These are phyloP conservation scores for Entomortierella beljakovae DNA, from an alignment of 192 early-diverging fungal species.

Conservation along the genomic window DNA sequence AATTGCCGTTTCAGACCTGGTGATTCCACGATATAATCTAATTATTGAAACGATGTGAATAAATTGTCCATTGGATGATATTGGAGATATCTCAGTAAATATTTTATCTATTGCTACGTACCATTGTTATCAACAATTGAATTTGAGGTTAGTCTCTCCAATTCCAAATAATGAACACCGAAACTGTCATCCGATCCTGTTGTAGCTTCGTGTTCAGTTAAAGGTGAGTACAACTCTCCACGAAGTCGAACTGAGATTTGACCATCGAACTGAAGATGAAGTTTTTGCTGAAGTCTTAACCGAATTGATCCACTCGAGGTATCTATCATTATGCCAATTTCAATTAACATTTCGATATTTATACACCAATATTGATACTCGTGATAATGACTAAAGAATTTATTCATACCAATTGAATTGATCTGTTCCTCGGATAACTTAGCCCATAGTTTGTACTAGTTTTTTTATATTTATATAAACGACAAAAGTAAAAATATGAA, in stretches of 20 bases:
- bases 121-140: background rate
- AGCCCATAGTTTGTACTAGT: slow-evolving; percentile 21
- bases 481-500: background rate
- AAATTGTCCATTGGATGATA: no score
- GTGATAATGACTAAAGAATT: background rate
- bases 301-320: slow-evolving; percentile 1
- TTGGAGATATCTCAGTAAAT: background rate
- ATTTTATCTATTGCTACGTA: background rate
- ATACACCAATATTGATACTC: background rate
- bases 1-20: slow-evolving; percentile 3
- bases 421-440: slow-evolving; percentile 12
- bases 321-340: background rate
- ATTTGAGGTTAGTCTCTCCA: slow-evolving; percentile 3
- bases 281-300: slow-evolving; percentile 9
- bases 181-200: background rate
- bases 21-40: slow-evolving; percentile 15
- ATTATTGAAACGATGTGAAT: no score
- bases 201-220: slow-evolving; percentile 1
- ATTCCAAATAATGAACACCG: slow-evolving; percentile 9
- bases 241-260: background rate
- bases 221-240: background rate
- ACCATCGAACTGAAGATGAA: slow-evolving; percentile 8
- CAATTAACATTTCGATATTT: background rate
- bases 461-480: no score
- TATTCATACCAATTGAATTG: background rate